phyloP scores from a whole-genome alignment of 345 rosid genomes.

The Kandelia obovata region DNA sequence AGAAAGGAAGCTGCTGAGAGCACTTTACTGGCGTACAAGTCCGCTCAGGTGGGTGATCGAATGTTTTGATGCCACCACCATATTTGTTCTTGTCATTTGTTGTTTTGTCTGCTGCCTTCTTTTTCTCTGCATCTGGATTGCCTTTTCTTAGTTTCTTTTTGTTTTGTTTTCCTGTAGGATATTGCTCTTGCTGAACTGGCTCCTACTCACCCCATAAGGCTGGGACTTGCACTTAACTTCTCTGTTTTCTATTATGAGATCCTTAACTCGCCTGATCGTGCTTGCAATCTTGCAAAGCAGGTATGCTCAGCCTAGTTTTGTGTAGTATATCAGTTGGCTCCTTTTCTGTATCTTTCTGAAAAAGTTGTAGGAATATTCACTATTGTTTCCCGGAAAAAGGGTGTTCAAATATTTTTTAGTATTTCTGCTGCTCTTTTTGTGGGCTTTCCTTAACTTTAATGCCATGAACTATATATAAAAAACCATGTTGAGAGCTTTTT shows the following conservation, averaged over 20 bases:
- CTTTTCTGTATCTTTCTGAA: too few relatives aligned
- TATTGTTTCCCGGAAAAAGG: too few relatives aligned
- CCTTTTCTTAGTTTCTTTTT: background rate
- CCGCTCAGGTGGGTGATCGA: background rate
- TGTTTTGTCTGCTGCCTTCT: background rate
- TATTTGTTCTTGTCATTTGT: background rate
- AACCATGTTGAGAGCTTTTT: background rate
- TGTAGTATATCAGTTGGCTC: background rate
- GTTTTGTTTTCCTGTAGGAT: background rate
- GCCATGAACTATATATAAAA: background rate
- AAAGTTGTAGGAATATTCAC: too few relatives aligned
- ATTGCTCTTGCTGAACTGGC: background rate
- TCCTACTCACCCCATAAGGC: conserved; percentile 8
- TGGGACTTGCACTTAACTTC: conserved; percentile 6
- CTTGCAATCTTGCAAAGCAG: conserved; percentile 95
- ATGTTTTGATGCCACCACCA: background rate
- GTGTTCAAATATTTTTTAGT: too few relatives aligned
- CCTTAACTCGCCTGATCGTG: conserved; percentile 37
- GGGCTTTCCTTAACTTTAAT: too few relatives aligned
- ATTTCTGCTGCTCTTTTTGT: too few relatives aligned
- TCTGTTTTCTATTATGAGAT: conserved; percentile 12
- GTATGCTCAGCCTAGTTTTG: conserved; percentile 24
- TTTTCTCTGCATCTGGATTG: background rate
- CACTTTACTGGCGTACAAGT: conserved; percentile 5
- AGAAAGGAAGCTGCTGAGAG: conserved; percentile 9